These are phyloP conservation scores for Geranomyces michiganensis DNA, from an alignment of 192 early-diverging fungal species.

Conservation along the genomic window DNA sequence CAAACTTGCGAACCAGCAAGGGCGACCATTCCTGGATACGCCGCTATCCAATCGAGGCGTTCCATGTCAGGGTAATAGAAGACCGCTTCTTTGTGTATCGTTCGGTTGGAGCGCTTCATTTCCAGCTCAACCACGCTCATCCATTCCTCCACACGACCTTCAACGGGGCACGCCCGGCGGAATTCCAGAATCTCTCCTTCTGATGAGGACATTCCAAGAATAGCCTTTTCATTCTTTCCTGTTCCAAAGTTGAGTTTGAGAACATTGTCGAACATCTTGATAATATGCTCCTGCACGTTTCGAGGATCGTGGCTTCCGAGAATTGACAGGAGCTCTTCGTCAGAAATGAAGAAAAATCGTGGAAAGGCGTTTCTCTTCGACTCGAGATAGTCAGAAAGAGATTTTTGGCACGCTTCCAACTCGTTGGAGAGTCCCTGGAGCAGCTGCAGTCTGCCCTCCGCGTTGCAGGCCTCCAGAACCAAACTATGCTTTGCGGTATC, in stretches of 20 bases:
- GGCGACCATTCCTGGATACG: slow-evolving; percentile 64
- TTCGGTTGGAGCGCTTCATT: slow-evolving; percentile 64
- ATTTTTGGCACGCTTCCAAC: slow-evolving; percentile 64
- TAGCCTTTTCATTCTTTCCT: slow-evolving; percentile 61
- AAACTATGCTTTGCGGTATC: slow-evolving; percentile 58
- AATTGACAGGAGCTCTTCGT: slow-evolving; percentile 67
- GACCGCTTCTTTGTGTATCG: slow-evolving; percentile 64
- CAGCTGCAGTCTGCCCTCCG: slow-evolving; percentile 53
- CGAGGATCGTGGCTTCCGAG: slow-evolving; percentile 62
- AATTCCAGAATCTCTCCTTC: slow-evolving; percentile 61
- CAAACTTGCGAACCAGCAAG: slow-evolving; percentile 66
- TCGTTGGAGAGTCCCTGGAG: slow-evolving; percentile 57
- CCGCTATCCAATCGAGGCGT: slow-evolving; percentile 55
- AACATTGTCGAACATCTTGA: slow-evolving; percentile 69
- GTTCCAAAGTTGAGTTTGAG: slow-evolving; percentile 66
- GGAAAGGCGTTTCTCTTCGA: slow-evolving; percentile 65
- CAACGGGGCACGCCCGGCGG: slow-evolving; percentile 47
- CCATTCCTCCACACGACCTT: slow-evolving; percentile 65
- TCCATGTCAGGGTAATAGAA: slow-evolving; percentile 63
- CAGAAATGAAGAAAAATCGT: slow-evolving; percentile 65
- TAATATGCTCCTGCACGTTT: slow-evolving; percentile 67
- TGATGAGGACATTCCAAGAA: slow-evolving; percentile 61
- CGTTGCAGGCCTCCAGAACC: slow-evolving; percentile 60
- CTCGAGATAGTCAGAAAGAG: slow-evolving; percentile 62
- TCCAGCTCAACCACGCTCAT: slow-evolving; percentile 62